These are phyloP conservation scores for Aphanocladium album DNA, from an alignment of 2,329 filamentous ascomycete genomes.

Conservation along the genomic window DNA sequence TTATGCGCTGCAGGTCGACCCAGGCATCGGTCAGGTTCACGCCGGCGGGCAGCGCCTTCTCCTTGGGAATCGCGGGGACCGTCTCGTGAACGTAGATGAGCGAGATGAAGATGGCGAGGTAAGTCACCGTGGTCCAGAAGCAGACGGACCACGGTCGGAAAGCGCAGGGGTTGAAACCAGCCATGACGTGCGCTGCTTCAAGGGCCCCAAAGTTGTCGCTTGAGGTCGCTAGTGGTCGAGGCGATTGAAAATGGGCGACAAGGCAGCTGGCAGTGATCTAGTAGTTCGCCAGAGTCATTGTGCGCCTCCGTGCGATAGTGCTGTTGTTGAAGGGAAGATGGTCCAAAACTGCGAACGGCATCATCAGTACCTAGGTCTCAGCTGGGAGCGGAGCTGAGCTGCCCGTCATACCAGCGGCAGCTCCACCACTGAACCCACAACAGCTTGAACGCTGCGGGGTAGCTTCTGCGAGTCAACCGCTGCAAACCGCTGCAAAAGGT, in stretches of 20 bases:
- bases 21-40: conserved; percentile 83
- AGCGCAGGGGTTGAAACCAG: conserved; percentile 53
- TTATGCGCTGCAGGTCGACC: conserved; percentile 74
- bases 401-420: neutral
- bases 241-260: neutral
- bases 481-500: neutral
- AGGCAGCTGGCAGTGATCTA: neutral
- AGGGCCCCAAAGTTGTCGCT: neutral
- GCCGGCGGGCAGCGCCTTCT: conserved; percentile 48
- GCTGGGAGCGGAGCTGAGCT: conserved; percentile 5
- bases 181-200: neutral
- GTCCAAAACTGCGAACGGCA: neutral
- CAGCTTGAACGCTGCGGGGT: neutral
- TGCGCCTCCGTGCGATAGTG: neutral
- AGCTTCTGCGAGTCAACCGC: neutral
- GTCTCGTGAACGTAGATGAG: conserved; percentile 70
- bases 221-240: neutral
- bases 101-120: conserved; percentile 70
- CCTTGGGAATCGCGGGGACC: conserved; percentile 55
- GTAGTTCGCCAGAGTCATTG: neutral
- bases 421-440: neutral
- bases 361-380: neutral
- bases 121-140: conserved; percentile 69
- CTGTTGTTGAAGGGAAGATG: neutral
- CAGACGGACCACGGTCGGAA: conserved; percentile 81